Evolutionary conservation across 192 early-diverging fungal species (phyloP).

Genomic region (Gryganskiella cystojenkinii): DNA sequence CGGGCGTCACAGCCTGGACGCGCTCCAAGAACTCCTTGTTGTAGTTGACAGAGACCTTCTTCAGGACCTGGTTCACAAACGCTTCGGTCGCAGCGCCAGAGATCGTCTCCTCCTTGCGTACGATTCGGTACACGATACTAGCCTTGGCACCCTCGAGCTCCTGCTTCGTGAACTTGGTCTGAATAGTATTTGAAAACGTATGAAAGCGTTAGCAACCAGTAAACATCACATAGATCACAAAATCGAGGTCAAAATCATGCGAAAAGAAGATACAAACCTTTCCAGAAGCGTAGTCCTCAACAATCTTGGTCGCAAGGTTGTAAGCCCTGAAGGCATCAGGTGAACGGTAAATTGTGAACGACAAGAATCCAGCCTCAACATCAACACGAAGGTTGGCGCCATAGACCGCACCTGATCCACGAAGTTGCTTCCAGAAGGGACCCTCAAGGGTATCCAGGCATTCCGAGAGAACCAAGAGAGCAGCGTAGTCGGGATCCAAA

Average conservation of each 20-base stretch:
- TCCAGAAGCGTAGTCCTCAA: constrained; percentile 59
- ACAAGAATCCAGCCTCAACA: constrained; percentile 59
- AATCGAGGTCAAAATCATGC: too few relatives aligned
- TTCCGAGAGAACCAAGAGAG: constrained; percentile 65
- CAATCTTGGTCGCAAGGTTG: constrained; percentile 61
- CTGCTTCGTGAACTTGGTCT: constrained; percentile 56
- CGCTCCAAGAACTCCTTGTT: constrained; percentile 61
- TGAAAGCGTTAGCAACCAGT: constrained; percentile 8
- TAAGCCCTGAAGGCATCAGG: constrained; percentile 65
- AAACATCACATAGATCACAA: too few relatives aligned
- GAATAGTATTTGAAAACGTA: constrained; percentile 5
- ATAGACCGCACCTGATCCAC: constrained; percentile 69
- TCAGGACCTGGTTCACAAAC: constrained; percentile 62
- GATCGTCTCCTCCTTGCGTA: constrained; percentile 53
- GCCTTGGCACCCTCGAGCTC: constrained; percentile 68
- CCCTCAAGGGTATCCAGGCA: constrained; percentile 67
- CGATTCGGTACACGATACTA: constrained; percentile 64
- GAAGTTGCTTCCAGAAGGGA: constrained; percentile 70
- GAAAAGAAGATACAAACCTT: too few relatives aligned
- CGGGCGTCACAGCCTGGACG: constrained; percentile 60
- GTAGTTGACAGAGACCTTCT: constrained; percentile 57
- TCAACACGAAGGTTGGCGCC: constrained; percentile 55
- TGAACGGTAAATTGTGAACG: constrained; percentile 61
- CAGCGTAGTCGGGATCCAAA: constrained; percentile 62
- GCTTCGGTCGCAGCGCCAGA: constrained; percentile 56